Base-by-base conservation (phyloP, 2,329 filamentous ascomycete species). In the Cadophora malorum region DNA sequence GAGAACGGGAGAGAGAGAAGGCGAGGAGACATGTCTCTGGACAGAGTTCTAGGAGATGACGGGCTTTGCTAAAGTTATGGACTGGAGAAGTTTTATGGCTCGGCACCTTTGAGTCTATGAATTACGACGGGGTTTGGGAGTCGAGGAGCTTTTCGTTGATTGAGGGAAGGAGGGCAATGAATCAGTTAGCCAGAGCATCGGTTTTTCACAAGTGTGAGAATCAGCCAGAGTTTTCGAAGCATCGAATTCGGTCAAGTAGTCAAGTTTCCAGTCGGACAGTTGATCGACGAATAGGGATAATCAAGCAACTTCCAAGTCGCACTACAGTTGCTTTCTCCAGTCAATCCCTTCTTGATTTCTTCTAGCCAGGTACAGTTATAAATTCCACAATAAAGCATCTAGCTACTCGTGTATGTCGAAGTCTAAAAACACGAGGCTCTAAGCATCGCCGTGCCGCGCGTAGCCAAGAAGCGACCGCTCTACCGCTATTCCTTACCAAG, bases 1-100 rank as follows among this genome's bases (percentile, higher is more conserved):
- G 38, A 21, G 49, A 55, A 5, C 56, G 28, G 33, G 49, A 55
- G 21, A 64, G 28, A 19, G 62, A 56, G 33, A 64, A 45, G 50
- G n/a, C 45, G 0, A 64, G 52, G 50, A 64, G 49, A 23, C 16
- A 25, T 41, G 62, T 45, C 25, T 56, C 62, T 35, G 62, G 62
- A 21, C 62, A 64, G 50, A 38, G 35, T 45, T 16, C 33, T 25
- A 64, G 62, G 62, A 56, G 58, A 28, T 47, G 38, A 61, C 19
- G 33, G 10, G 19, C 19, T 21, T 59, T 14, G 33, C 19, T 55
- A 25, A 19, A 16, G 28, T n/a, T 55, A 53, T 19, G 14, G 6
- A 5, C 3, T n/a, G 28, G 7, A 55, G 52, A 10, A 12, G n/a
- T 28, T 9, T 19, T n/a, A 4, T 14, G 4, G 12, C 25, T 16